phyloP scores from a whole-genome alignment of 129 eudicot genomes.

The Flaveria bidentis region DNA sequence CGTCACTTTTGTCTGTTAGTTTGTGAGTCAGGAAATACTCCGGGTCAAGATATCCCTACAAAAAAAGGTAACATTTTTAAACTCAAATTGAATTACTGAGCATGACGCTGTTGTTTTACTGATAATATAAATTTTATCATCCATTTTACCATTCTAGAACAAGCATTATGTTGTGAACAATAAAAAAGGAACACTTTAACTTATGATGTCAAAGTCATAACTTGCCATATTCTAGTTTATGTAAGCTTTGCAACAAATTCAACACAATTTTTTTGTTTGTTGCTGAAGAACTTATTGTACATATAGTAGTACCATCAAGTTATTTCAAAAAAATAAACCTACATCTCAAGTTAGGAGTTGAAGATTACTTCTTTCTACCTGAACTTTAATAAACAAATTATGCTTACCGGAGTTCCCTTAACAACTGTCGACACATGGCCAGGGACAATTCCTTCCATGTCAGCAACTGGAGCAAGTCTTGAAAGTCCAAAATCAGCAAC shows the following conservation, averaged over 20 bases:
- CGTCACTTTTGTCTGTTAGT: conserved; percentile 88
- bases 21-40: conserved; percentile 89
- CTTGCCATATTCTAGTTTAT: conserved; percentile 1
- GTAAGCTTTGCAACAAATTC: background rate
- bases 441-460: conserved; percentile 66
- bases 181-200: background rate
- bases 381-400: conserved; percentile 3
- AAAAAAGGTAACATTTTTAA: background rate
- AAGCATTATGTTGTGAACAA: background rate
- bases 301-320: background rate
- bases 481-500: conserved; percentile 97
- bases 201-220: conserved; percentile 21
- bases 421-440: conserved; percentile 85
- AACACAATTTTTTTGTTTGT: background rate
- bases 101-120: background rate
- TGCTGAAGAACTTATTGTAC: background rate
- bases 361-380: conserved; percentile 27
- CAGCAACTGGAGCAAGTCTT: conserved; percentile 80
- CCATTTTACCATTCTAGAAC: no score
- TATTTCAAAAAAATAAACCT: background rate
- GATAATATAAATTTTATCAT: background rate
- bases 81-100: background rate
- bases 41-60: conserved; percentile 94
- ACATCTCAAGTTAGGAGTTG: background rate
- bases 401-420: conserved; percentile 85